Conservation (phyloP, 768 basidiomycete species). For the Amanita fuliginea region DNA sequence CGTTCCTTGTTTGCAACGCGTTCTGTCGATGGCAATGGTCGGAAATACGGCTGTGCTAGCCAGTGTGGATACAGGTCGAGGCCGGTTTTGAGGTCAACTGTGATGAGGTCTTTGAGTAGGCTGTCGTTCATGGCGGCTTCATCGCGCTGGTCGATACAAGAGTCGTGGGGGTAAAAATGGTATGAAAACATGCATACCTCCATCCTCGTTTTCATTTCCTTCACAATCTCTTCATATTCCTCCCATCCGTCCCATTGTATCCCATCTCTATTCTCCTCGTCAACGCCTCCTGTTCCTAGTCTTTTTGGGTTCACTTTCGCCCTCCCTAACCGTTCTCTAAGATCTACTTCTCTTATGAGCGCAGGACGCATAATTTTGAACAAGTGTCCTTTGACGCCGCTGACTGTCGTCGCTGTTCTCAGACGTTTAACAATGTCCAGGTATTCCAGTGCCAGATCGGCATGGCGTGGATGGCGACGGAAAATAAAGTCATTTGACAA, state of each 20-base stretch:
- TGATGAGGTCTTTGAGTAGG: slow-evolving; percentile 19
- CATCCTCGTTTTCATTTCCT: slow-evolving; percentile 51
- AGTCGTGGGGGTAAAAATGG: slow-evolving; percentile 2
- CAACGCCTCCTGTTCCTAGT: neutral
- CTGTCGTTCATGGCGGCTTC: slow-evolving; percentile 23
- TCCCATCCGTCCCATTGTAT: slow-evolving; percentile 18
- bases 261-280: slow-evolving; percentile 7
- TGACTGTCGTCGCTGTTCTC: slow-evolving; percentile 57
- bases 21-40: slow-evolving; percentile 22
- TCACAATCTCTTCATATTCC: slow-evolving; percentile 41
- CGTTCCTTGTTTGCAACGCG: neutral
- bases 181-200: slow-evolving; percentile 17
- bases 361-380: slow-evolving; percentile 88
- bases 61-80: slow-evolving; percentile 30
- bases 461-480: slow-evolving; percentile 42
- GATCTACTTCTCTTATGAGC: slow-evolving; percentile 50
- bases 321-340: slow-evolving; percentile 62
- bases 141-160: slow-evolving; percentile 29
- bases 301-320: slow-evolving; percentile 20
- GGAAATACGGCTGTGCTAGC: slow-evolving; percentile 55
- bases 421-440: slow-evolving; percentile 64
- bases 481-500: slow-evolving; percentile 23
- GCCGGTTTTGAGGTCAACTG: slow-evolving; percentile 23
- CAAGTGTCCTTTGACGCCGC: slow-evolving; percentile 84
- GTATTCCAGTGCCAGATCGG: slow-evolving; percentile 76